Evolutionary conservation across 2,329 filamentous ascomycete species (phyloP).

Genomic region (Clarireedia paspali): DNA sequence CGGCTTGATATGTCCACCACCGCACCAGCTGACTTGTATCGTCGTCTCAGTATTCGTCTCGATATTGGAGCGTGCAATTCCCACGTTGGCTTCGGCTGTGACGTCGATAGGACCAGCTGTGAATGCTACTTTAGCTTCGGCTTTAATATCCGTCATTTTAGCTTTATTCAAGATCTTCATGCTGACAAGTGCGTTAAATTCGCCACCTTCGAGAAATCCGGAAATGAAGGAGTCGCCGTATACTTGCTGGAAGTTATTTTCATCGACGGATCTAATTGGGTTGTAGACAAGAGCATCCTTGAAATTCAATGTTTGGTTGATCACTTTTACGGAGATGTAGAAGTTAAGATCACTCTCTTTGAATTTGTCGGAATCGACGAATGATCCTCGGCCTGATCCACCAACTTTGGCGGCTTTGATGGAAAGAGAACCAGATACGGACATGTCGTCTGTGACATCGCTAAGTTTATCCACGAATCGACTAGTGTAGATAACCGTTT

Average conservation of each 20-base stretch:
- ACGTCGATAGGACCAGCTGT: conserved; percentile 13
- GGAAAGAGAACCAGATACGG: not conserved
- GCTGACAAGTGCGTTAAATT: conserved; percentile 26
- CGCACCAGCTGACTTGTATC: conserved; percentile 20
- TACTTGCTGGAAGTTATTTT: not conserved
- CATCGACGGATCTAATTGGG: conserved; percentile 11
- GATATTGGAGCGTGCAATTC: not conserved
- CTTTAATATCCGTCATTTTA: conserved; percentile 18
- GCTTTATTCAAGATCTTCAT: conserved; percentile 21
- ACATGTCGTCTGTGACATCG: not conserved
- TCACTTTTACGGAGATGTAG: conserved; percentile 25
- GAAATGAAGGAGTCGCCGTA: conserved; percentile 28
- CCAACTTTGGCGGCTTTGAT: conserved; percentile 1
- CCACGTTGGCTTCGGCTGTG: conserved; percentile 8
- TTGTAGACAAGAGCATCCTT: conserved; percentile 21
- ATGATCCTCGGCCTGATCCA: conserved; percentile 2
- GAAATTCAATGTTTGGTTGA: conserved; percentile 22
- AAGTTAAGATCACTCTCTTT: conserved; percentile 27
- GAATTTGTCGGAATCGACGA: conserved; percentile 13
- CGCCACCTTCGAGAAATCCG: conserved; percentile 27
- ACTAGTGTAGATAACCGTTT: not conserved
- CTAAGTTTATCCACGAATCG: not conserved
- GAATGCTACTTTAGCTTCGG: conserved; percentile 16
- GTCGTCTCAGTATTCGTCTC: conserved; percentile 7
- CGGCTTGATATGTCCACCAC: conserved; percentile 23